Evolutionary conservation across 163 green algal genomes (phyloP), one percentile per base, ranked within the genome.

Genomic region (Scenedesmus sp.): DNA sequence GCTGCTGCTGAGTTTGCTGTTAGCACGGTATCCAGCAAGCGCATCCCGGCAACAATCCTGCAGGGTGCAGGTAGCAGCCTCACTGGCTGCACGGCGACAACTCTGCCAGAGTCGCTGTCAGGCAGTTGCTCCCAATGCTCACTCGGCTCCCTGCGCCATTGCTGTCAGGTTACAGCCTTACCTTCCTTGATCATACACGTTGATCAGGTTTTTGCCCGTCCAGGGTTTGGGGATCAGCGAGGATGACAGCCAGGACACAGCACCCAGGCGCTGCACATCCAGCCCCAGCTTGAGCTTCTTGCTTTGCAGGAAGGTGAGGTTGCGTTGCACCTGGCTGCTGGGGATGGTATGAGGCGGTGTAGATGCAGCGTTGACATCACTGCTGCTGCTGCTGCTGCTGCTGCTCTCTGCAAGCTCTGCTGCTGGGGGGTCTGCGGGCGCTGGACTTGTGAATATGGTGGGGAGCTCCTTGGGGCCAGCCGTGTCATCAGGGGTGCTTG

Each of bases 251-350:
- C 73, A 84, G 4, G n/a, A 33, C 13, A 91, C 37, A 42, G 53
- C 73, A 43, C 86, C 86, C 5, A 44, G 40, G 37, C 85, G 85
- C 22, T 43, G 24, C 49, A 89, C 6, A 51, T 89, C 85, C n/a
- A 89, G 40, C 0, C 85, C 85, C 10, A 89, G 5, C 22, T 43
- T 68, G 30, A 83, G 72, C 43, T 43, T 68, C 24, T 22, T 26
- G 85, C 65, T 89, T 61, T 80, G 46, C 12, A 89, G 70, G 68
- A 73, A 89, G 1, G 85, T 89, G 12, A 89, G 43, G 81, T 86
- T 72, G 44, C 46, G 46, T 49, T 72, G 30, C 46, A 86, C 42
- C n/a, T 35, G 49, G 81, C 81, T 56, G 5, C 65, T 16, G 24
- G n/a, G n/a, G n/a, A n/a, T n/a, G n/a, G n/a, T n/a, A n/a, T n/a